These are phyloP conservation scores for Gamarada debralockiae DNA, from an alignment of 495 filamentous ascomycete species.

Conservation along the genomic window DNA sequence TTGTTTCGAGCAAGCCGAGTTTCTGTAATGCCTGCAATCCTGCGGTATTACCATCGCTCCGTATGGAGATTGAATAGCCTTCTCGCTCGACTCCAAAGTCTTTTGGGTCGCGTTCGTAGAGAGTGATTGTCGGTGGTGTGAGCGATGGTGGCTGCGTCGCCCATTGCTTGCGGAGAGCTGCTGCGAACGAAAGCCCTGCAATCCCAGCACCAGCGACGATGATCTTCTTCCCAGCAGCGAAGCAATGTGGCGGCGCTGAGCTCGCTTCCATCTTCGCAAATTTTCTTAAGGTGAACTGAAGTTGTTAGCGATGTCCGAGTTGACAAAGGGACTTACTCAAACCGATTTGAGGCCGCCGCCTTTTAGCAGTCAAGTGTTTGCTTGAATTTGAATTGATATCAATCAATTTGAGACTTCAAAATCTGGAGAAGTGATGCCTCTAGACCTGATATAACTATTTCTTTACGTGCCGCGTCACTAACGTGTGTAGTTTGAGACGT, in stretches of 20 bases:
- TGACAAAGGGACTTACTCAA: no score
- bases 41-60: slow-evolving; percentile 22
- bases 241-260: slow-evolving; percentile 16
- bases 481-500: no score
- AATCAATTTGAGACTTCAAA: no score
- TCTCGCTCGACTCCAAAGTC: slow-evolving; percentile 21
- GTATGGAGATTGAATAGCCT: slow-evolving; percentile 33
- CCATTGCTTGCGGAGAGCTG: slow-evolving; percentile 31
- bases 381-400: no score
- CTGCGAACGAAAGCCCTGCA: slow-evolving; percentile 31
- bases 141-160: slow-evolving; percentile 2
- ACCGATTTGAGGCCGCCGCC: no score
- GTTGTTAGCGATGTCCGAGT: no score
- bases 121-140: slow-evolving; percentile 19
- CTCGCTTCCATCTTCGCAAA: background rate
- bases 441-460: no score
- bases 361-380: no score
- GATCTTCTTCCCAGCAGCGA: slow-evolving; percentile 33
- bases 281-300: no score
- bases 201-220: slow-evolving; percentile 34
- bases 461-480: no score
- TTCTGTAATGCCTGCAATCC: slow-evolving; percentile 29
- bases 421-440: no score
- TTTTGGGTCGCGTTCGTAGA: slow-evolving; percentile 31
- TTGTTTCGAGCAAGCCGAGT: slow-evolving; percentile 25